phyloP scores from a whole-genome alignment of 441 rosid species.

The Populus hybrid region DNA sequence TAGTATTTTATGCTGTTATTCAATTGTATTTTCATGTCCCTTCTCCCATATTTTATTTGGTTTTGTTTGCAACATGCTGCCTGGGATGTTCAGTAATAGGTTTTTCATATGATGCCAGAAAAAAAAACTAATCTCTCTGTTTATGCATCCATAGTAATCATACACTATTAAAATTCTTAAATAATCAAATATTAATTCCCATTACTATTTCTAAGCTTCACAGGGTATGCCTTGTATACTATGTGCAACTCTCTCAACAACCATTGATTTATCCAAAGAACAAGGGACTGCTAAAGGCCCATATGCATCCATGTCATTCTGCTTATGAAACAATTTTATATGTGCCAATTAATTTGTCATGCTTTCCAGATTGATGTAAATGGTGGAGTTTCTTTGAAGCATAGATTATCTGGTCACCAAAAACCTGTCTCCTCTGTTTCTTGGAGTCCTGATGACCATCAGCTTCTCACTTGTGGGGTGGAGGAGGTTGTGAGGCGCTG shows the following conservation, averaged over 20 bases:
- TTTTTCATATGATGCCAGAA: not conserved
- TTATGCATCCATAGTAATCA: not conserved
- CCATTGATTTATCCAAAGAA: not conserved
- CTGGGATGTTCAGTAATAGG: not conserved
- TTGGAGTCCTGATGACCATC: constrained; percentile 57
- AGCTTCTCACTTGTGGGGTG: constrained; percentile 57
- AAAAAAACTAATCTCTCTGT: not conserved
- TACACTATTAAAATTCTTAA: not conserved
- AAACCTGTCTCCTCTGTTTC: constrained; percentile 59
- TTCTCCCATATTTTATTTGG: not conserved
- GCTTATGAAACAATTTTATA: not conserved
- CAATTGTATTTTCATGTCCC: not conserved
- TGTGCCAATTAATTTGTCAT: not conserved
- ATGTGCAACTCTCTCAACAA: not conserved
- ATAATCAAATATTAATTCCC: not conserved
- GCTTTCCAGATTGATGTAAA: constrained; percentile 45
- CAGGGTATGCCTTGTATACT: not conserved
- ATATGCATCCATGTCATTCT: not conserved
- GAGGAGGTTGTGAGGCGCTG: constrained; percentile 56
- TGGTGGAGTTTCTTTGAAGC: constrained; percentile 53
- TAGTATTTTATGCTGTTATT: not conserved
- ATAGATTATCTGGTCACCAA: constrained; percentile 57
- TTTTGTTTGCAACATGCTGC: not conserved
- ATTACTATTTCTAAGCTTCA: not conserved
- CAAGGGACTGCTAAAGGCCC: not conserved